phyloP scores from a whole-genome alignment of 1,139 yeast species.

The Candida anutae region DNA sequence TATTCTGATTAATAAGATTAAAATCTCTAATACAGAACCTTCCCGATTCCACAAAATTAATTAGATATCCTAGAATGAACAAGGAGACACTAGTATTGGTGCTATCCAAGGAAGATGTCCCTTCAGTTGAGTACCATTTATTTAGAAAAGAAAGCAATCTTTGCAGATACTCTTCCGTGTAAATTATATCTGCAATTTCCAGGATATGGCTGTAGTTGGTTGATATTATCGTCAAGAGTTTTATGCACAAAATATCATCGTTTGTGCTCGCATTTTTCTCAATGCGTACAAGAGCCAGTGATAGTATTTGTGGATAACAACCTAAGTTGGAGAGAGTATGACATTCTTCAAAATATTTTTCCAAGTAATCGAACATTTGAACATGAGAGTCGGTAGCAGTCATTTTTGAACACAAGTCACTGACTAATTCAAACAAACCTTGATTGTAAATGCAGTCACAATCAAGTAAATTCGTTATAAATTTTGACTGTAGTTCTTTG shows the following conservation, averaged over 20 bases:
- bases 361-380: slow-evolving; percentile 5
- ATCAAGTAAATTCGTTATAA: too few species aligned
- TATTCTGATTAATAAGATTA: slow-evolving; percentile 2
- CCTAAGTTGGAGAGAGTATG: not conserved
- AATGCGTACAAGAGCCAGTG: not conserved
- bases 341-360: slow-evolving; percentile 3
- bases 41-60: slow-evolving; percentile 4
- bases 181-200: too few species aligned
- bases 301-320: not conserved
- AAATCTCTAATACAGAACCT: not conserved
- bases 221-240: slow-evolving; percentile 3
- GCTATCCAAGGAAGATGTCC: too few species aligned
- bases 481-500: too few species aligned
- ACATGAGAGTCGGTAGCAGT: not conserved
- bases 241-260: slow-evolving; percentile 1
- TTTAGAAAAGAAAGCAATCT: too few species aligned
- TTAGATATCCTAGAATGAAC: slow-evolving; percentile 5
- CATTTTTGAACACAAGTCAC: not conserved
- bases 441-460: slow-evolving; percentile 2
- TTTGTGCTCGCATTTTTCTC: not conserved
- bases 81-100: slow-evolving; percentile 4
- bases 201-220: too few species aligned
- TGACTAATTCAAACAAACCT: slow-evolving; percentile 3
- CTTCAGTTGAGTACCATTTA: too few species aligned
- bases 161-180: too few species aligned